These are phyloP conservation scores for Anastatica hierochuntica DNA, from an alignment of 345 rosid species.

Conservation along the genomic window DNA sequence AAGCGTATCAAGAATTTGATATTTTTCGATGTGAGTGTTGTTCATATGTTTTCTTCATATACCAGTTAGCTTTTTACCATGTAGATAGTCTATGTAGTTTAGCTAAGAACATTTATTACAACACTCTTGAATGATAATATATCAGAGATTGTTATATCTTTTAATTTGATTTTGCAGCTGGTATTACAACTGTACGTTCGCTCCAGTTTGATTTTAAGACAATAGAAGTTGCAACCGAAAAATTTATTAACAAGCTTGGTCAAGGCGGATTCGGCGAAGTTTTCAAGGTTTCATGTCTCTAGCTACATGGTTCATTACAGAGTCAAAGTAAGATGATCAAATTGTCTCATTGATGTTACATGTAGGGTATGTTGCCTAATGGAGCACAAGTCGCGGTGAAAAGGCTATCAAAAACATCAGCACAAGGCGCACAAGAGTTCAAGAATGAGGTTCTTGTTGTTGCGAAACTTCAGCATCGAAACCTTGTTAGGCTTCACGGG, in stretches of 20 bases:
- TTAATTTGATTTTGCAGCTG: constrained; percentile 12
- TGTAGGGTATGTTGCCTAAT: background rate
- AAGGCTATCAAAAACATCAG: background rate
- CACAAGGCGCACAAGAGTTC: background rate
- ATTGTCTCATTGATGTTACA: background rate
- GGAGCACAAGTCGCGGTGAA: background rate
- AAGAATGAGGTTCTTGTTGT: too few relatives aligned
- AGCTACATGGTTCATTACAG: background rate
- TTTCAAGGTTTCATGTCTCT: constrained; percentile 28
- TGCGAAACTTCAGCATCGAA: background rate
- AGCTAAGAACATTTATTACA: background rate
- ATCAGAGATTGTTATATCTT: background rate
- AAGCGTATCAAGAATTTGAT: background rate
- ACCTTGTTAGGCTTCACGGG: background rate
- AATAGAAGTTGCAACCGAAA: constrained; percentile 33
- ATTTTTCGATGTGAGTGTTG: background rate
- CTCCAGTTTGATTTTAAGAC: constrained; percentile 28
- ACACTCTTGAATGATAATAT: background rate
- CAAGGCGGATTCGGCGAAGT: too few relatives aligned
- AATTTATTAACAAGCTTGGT: too few relatives aligned
- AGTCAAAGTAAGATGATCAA: background rate
- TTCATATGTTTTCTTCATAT: background rate
- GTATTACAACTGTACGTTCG: constrained; percentile 16
- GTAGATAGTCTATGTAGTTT: background rate
- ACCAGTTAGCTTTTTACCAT: background rate